phyloP scores from a whole-genome alignment of 2,329 filamentous ascomycete genomes.

The Talaromyces sp. region DNA sequence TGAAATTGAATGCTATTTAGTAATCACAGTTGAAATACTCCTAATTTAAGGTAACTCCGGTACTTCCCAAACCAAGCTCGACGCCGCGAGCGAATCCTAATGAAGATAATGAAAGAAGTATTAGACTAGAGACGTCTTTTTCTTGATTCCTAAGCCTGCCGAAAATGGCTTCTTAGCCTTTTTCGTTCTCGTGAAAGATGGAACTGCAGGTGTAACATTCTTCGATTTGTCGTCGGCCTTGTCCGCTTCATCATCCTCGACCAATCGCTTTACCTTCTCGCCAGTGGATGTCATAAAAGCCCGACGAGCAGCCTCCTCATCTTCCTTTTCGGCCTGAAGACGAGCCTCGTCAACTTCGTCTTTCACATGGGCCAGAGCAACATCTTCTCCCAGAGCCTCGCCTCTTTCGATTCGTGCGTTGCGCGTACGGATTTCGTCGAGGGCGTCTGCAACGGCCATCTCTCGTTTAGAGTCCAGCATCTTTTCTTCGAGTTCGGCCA shows the following conservation, averaged over 20 bases:
- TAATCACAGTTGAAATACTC: not conserved
- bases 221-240: constrained; percentile 24
- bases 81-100: not conserved
- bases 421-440: constrained; percentile 88
- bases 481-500: constrained; percentile 93
- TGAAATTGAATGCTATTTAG: not conserved
- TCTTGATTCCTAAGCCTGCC: constrained; percentile 78
- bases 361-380: constrained; percentile 50
- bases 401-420: constrained; percentile 83
- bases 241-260: constrained; percentile 40
- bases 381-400: constrained; percentile 59
- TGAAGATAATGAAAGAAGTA: not conserved
- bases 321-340: constrained; percentile 68
- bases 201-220: constrained; percentile 30
- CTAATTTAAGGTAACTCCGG: not conserved
- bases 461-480: constrained; percentile 87
- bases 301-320: constrained; percentile 70
- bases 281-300: constrained; percentile 67
- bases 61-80: not conserved
- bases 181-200: constrained; percentile 66
- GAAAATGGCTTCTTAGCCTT: constrained; percentile 85
- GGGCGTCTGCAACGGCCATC: constrained; percentile 92
- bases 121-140: constrained; percentile 47
- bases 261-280: constrained; percentile 47
- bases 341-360: constrained; percentile 55